Conservation (phyloP, 129 eudicot genomes). For the Flaveria sonorensis region DNA sequence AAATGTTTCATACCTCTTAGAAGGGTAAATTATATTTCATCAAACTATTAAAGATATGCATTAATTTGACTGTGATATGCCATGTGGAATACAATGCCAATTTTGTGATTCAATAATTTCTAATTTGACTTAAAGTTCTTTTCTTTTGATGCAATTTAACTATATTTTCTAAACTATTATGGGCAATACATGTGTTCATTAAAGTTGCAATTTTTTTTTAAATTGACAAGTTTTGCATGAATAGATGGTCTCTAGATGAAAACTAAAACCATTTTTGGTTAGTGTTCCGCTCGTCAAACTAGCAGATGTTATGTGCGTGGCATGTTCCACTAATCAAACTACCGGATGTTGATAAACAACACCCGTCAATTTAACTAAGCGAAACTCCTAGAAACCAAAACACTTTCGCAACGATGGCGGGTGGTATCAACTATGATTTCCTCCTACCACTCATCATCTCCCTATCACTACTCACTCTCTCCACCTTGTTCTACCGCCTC, state of each 20-base stretch:
- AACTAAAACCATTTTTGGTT: no score
- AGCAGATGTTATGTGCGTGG: no score
- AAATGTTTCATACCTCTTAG: no score
- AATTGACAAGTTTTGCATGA: no score
- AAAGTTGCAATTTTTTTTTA: not conserved
- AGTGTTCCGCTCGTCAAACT: no score
- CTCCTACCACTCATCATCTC: slow-evolving; percentile 17
- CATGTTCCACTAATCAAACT: no score
- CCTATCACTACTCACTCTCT: not conserved
- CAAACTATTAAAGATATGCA: not conserved
- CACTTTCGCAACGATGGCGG: no score
- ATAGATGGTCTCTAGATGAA: no score
- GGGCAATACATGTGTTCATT: slow-evolving; percentile 8
- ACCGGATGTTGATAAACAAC: no score
- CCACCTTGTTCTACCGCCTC: slow-evolving; percentile 22
- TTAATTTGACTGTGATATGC: not conserved
- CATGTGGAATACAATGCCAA: not conserved
- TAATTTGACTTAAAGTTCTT: not conserved
- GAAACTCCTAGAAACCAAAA: no score
- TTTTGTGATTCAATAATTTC: not conserved
- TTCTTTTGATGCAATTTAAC: not conserved
- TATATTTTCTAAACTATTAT: not conserved
- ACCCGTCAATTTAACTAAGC: no score
- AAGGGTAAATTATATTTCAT: no score
- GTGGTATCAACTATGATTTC: not conserved